Evolutionary conservation across 2,329 filamentous ascomycete genomes (phyloP).

Genomic region (Botrytis squamosa): DNA sequence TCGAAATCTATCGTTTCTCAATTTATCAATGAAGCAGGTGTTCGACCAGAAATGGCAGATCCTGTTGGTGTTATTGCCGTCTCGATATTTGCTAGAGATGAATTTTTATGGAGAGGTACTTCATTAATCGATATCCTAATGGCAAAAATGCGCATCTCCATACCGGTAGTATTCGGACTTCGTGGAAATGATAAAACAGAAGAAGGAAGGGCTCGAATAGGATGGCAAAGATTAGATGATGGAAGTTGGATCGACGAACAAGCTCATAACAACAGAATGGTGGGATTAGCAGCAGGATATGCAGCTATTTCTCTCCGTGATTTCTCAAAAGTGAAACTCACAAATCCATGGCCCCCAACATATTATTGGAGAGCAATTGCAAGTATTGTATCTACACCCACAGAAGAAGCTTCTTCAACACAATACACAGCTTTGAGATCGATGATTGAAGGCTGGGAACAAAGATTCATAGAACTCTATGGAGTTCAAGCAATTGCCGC

Average conservation of each 20-base stretch:
- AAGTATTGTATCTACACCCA: constrained; percentile 72
- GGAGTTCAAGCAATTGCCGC: constrained; percentile 73
- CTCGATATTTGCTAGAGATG: constrained; percentile 68
- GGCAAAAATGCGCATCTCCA: constrained; percentile 77
- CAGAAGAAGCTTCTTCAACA: constrained; percentile 66
- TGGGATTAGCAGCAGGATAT: constrained; percentile 79
- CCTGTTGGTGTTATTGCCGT: constrained; percentile 76
- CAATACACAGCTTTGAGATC: constrained; percentile 69
- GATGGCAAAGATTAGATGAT: constrained; percentile 61
- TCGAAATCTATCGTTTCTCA: constrained; percentile 71
- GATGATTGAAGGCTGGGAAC: constrained; percentile 71
- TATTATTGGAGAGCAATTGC: constrained; percentile 83
- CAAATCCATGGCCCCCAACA: constrained; percentile 74
- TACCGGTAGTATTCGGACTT: constrained; percentile 83
- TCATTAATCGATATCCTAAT: constrained; percentile 81
- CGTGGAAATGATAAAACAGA: constrained; percentile 72
- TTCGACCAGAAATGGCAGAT: constrained; percentile 66
- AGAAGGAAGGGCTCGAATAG: constrained; percentile 64
- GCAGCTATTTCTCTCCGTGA: constrained; percentile 80
- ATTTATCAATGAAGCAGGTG: constrained; percentile 64
- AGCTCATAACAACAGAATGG: constrained; percentile 78
- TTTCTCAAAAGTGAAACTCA: constrained; percentile 64
- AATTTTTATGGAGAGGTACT: constrained; percentile 64
- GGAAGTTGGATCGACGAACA: constrained; percentile 62
- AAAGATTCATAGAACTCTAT: constrained; percentile 77